These are phyloP conservation scores for Lentinula boryana DNA, from an alignment of 768 basidiomycete species.

Conservation along the genomic window DNA sequence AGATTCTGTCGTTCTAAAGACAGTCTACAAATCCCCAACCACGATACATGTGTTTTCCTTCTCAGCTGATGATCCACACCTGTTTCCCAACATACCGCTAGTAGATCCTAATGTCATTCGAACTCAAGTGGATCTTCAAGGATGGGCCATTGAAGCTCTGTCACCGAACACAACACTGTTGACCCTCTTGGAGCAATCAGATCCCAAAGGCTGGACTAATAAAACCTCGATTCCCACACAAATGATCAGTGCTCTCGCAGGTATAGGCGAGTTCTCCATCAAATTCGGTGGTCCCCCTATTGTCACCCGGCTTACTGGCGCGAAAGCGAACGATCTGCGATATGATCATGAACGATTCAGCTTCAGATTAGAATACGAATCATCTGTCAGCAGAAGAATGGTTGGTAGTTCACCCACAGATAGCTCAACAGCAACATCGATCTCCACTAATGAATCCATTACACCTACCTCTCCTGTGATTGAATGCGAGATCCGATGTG, in stretches of 20 bases:
- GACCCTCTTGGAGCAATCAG: conserved; percentile 92
- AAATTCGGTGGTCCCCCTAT: conserved; percentile 93
- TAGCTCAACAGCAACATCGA: conserved; percentile 10
- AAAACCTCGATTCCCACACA: conserved; percentile 92
- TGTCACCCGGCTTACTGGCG: conserved; percentile 78
- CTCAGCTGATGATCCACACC: conserved; percentile 82
- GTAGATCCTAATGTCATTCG: conserved; percentile 77
- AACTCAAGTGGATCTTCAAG: conserved; percentile 96
- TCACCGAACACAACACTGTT: conserved; percentile 94
- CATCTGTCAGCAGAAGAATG: conserved; percentile 43
- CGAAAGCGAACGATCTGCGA: conserved; percentile 62
- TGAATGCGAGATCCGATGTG: conserved; percentile 89
- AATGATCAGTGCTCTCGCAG: conserved; percentile 85
- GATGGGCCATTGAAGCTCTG: conserved; percentile 94
- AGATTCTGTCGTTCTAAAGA: conserved; percentile 86
- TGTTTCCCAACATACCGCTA: conserved; percentile 71
- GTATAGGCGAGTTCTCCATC: conserved; percentile 93
- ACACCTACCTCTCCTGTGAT: conserved; percentile 43
- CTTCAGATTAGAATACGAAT: conserved; percentile 83
- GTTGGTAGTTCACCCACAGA: conserved; percentile 14
- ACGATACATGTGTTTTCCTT: conserved; percentile 95
- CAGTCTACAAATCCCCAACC: conserved; percentile 94
- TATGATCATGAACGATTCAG: conserved; percentile 85
- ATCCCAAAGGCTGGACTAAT: conserved; percentile 96
- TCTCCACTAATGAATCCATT: conserved; percentile 19